Conservation (phyloP, 2,329 filamentous ascomycete genomes). For the Dothidotthia symphoricarpi region DNA sequence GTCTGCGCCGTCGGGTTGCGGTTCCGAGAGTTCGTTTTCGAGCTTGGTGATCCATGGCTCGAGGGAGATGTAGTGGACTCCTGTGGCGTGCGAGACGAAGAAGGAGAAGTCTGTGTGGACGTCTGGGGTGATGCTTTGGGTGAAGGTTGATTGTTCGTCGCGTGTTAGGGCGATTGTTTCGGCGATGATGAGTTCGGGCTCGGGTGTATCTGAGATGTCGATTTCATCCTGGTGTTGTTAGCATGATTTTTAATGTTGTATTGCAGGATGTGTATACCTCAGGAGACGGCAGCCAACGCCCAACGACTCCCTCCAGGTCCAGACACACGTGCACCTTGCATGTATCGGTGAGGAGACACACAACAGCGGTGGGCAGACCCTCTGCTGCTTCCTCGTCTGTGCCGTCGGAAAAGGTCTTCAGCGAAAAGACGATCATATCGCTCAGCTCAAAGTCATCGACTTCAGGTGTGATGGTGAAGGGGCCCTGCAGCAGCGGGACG, state of each 20-base stretch:
- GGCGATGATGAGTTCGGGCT: constrained; percentile 39
- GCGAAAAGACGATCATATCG: constrained; percentile 58
- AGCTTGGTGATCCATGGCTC: constrained; percentile 57
- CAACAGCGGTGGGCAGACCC: constrained; percentile 56
- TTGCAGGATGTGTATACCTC: constrained; percentile 19
- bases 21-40: constrained; percentile 56
- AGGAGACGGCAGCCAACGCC: constrained; percentile 59
- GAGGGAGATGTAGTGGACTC: constrained; percentile 56
- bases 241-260: background rate
- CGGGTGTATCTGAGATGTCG: constrained; percentile 13
- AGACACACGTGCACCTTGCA: constrained; percentile 60
- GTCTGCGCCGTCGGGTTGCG: constrained; percentile 52
- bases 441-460: constrained; percentile 58
- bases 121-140: constrained; percentile 58
- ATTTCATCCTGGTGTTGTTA: constrained; percentile 21
- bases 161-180: constrained; percentile 42
- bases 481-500: constrained; percentile 62
- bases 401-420: constrained; percentile 51
- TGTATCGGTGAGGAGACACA: constrained; percentile 58
- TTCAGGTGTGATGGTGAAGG: constrained; percentile 55
- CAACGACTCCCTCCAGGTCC: constrained; percentile 61
- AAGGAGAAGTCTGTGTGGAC: constrained; percentile 57
- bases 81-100: constrained; percentile 56
- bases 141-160: constrained; percentile 35
- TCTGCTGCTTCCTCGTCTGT: constrained; percentile 50